Base-by-base conservation (phyloP, 805 yeast species). In the Yarrowia porcina region DNA sequence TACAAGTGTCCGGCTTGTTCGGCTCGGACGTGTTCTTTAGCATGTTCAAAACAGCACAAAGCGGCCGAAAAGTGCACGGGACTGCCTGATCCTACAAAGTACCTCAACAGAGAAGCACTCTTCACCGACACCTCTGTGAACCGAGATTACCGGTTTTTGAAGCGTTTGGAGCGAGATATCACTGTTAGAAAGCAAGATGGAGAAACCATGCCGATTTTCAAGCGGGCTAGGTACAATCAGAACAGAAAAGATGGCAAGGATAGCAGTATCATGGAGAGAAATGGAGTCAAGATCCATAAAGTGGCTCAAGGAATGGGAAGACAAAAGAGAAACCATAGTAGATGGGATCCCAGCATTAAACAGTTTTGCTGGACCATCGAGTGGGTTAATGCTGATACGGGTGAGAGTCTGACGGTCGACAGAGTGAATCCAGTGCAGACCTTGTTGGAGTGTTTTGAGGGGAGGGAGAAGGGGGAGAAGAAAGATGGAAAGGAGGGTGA, bases 1-100 rank as follows among this genome's bases (percentile, higher is more conserved):
- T 92, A 92, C 71, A 84, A 80, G 13, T 92, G 97, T 72, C 97
- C 97, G 0, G 86, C 87, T 17, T 92, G 97, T 70, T 74, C 75
- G 6, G 72, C 76, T 4, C 79, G 75, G 63, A 87, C 93, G 0
- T 92, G 97, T 71, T 83, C 88, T 0, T 70, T 89, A 7, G 78
- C 69, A 9, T 92, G 97, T 75, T 89, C 88, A 27, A 83, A 82
- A 65, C 71, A 79, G 21, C 97, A 92, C 70, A 90, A 90, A 72
- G 68, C 67, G 5, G 81, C 81, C 59, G 75, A 81, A 9, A 77
- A 78, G 20, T 92, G 97, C 71, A 75, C 83, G 3, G 97, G 97
- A 0, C 66, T 69, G 18, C 80, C 84, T 33, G 90, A 88, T 69
- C 82, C 82, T 13, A 78, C 90, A 1, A 75, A 75, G 49, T 90